These are phyloP conservation scores for Diaporthe australafricana DNA, from an alignment of 2,329 filamentous ascomycete genomes.

Conservation along the genomic window DNA sequence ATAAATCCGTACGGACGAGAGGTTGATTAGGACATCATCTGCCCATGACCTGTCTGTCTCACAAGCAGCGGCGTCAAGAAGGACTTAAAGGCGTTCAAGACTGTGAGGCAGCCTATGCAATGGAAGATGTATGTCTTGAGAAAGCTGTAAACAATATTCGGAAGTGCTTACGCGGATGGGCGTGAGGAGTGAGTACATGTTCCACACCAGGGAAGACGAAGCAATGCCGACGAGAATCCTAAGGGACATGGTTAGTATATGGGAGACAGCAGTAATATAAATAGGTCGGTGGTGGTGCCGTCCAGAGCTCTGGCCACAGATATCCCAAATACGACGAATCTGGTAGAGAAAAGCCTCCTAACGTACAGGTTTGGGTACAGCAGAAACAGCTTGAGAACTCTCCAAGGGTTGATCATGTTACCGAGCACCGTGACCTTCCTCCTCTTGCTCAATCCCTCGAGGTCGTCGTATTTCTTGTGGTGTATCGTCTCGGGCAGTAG, in stretches of 20 bases:
- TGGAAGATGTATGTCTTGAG: neutral
- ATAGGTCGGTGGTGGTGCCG: too few relatives aligned
- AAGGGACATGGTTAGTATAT: neutral
- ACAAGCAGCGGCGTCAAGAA: neutral
- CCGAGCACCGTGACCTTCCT: slow-evolving; percentile 63
- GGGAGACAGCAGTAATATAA: too few relatives aligned
- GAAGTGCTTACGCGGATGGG: slow-evolving; percentile 62
- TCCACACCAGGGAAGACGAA: slow-evolving; percentile 73
- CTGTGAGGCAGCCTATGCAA: neutral
- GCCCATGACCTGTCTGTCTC: neutral
- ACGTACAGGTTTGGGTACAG: slow-evolving; percentile 66
- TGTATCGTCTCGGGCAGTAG: slow-evolving; percentile 78
- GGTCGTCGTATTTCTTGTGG: slow-evolving; percentile 64
- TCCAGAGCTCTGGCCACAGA: neutral
- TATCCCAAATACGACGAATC: neutral
- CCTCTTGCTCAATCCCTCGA: slow-evolving; percentile 58
- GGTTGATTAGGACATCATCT: neutral
- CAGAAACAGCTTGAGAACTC: slow-evolving; percentile 65
- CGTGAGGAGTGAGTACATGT: slow-evolving; percentile 76
- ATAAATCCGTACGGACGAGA: too few relatives aligned
- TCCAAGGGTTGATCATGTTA: slow-evolving; percentile 69
- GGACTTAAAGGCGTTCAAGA: neutral
- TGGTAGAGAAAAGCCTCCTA: neutral
- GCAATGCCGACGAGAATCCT: slow-evolving; percentile 65
- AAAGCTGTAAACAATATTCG: neutral